Evolutionary conservation across 805 yeast genomes (phyloP), one percentile per base, ranked within the genome.

Genomic region (Saitoella complicata): DNA sequence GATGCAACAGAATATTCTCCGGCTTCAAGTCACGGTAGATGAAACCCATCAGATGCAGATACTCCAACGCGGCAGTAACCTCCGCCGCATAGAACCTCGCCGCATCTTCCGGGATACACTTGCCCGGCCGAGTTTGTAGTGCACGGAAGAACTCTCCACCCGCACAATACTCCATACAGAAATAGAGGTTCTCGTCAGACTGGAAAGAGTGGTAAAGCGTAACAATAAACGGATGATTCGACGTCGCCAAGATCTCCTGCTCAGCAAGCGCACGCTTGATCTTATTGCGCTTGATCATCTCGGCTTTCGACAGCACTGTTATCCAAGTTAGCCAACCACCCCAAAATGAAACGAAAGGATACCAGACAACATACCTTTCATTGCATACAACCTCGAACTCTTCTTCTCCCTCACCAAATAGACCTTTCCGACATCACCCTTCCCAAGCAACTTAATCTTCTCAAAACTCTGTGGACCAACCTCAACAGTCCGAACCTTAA

Each of bases 111-210:
- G 75, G 67, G 9, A 91, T 79, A 52, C 94, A 82, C 58, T 86
- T 84, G 45, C 85, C 75, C 49, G 76, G 79, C 49, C 96, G 70
- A 0, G 96, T 86, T 62, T 91, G 98, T 44, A 91, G 64, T 0
- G 97, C 98, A 48, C 97, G 68, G 68, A 91, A 91, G 56, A 91
- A 91, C 63, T 93, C 98, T 40, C 99, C 99, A 32, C 99, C 99
- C 86, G 91, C 85, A 58, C 99, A 91, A 57, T 88, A 91, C 60
- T 91, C 99, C 95, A 93, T 88, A 63, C 99, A 91, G 37, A 91
- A 71, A 54, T 86, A 91, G 7, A 91, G 63, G 57, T 82, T 77
- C 54, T 87, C 96, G 48, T 84, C 91, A 4, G 94, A 80, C 63
- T 91, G 98, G 66, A 91, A 91, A 0, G 95, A 86, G 61, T 91